Percentiles rank a stretch among this genome's conserved stretches.
phyloP scores from a whole-genome alignment of 169 alveolate genomes.

The Babesia bigemina region DNA sequence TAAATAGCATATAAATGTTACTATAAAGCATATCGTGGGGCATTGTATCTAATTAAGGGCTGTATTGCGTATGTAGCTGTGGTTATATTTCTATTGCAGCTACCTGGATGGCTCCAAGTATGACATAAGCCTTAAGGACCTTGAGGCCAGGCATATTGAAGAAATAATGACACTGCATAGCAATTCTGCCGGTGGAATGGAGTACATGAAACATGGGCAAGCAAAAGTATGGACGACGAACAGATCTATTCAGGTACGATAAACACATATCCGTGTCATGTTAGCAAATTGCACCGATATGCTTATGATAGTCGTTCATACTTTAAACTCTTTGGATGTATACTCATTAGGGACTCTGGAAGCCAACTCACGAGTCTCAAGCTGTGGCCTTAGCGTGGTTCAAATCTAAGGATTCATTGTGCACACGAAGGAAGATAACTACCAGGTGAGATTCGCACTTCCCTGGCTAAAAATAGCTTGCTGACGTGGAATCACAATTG shows the following conservation, averaged over 20 bases:
- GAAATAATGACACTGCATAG: constrained; percentile 76
- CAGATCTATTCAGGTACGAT: constrained; percentile 76
- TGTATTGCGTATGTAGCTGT: not conserved
- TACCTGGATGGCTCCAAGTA: constrained; percentile 75
- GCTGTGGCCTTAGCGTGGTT: constrained; percentile 81
- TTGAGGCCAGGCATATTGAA: constrained; percentile 79
- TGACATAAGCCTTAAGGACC: constrained; percentile 81
- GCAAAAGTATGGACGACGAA: constrained; percentile 76
- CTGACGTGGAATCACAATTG: too few relatives aligned
- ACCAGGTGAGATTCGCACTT: constrained; percentile 30
- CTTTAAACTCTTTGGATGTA: too few relatives aligned
- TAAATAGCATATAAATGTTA: too few relatives aligned
- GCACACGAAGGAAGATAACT: constrained; percentile 33
- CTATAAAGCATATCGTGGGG: too few relatives aligned
- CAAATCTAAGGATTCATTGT: constrained; percentile 68
- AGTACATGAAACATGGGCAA: constrained; percentile 76
- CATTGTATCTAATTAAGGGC: too few relatives aligned
- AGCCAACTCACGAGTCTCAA: constrained; percentile 81
- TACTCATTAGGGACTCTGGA: constrained; percentile 81
- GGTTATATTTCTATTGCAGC: constrained; percentile 9
- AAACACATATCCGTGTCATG: not conserved
- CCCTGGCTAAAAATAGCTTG: not conserved
- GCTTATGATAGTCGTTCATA: not conserved
- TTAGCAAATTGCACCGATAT: not conserved
- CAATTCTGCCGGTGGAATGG: constrained; percentile 76